A percentile compares a stretch with the other conserved stretches of the same genome.
These are phyloP conservation scores for Peterozyma toletana DNA, from an alignment of 805 yeast species.

Conservation along the genomic window DNA sequence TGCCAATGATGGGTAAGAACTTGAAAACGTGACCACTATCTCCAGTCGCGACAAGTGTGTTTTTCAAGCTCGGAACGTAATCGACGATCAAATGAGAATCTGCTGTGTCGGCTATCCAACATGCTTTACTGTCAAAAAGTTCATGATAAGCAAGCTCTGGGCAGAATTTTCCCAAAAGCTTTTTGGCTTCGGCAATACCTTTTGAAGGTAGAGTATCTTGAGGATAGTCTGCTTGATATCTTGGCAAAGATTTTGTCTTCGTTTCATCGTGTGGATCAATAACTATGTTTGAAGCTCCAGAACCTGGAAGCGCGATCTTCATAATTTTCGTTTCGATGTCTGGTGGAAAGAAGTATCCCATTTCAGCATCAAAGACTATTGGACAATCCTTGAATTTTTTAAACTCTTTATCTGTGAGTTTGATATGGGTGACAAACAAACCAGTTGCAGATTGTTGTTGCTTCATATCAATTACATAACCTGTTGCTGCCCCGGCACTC, in stretches of 20 bases:
- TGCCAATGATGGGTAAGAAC: slow-evolving; percentile 38
- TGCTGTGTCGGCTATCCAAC: slow-evolving; percentile 34
- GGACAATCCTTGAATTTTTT: slow-evolving; percentile 30
- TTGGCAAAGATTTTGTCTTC: slow-evolving; percentile 25
- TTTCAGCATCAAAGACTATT: slow-evolving; percentile 34
- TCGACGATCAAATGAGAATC: slow-evolving; percentile 34
- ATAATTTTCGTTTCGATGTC: slow-evolving; percentile 27
- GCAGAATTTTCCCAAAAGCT: slow-evolving; percentile 23
- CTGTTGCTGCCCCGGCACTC: slow-evolving; percentile 33
- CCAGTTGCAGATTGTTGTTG: slow-evolving; percentile 31
- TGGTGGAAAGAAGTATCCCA: slow-evolving; percentile 45
- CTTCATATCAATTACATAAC: slow-evolving; percentile 22
- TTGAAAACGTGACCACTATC: slow-evolving; percentile 43
- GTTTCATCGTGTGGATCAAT: slow-evolving; percentile 13
- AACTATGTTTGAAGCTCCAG: slow-evolving; percentile 21
- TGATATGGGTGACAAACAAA: slow-evolving; percentile 29
- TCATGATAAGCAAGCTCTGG: slow-evolving; percentile 33
- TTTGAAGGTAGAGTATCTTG: slow-evolving; percentile 28
- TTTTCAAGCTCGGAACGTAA: slow-evolving; percentile 22
- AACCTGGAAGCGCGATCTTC: slow-evolving; percentile 32
- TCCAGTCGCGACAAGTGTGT: slow-evolving; percentile 35
- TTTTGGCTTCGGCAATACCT: slow-evolving; percentile 22
- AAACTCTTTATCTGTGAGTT: slow-evolving; percentile 28
- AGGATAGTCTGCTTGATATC: slow-evolving; percentile 24
- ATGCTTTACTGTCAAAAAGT: slow-evolving; percentile 25